Evolutionary conservation across 352 stramenopile species (phyloP), one percentile per base, ranked within the genome.

Genomic region (Globisporangium heterothallicum): DNA sequence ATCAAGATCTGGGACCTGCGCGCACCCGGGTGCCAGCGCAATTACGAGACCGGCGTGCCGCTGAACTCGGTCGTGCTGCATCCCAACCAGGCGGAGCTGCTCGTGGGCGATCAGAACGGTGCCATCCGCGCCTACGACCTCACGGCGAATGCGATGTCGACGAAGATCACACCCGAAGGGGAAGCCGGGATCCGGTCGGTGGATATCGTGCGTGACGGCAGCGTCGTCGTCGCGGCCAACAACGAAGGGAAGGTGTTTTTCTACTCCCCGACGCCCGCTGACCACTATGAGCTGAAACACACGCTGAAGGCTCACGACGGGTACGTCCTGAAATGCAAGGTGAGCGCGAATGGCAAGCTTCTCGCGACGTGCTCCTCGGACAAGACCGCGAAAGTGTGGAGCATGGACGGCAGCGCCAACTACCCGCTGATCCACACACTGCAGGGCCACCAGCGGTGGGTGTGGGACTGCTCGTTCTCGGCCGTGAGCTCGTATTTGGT

Each of bases 381-480:
- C 70, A 88, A 92, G 54, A 97, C 88, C 4, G 88, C 92, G 21
- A 95, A 96, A 64, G 59, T 98, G n/a, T 98, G 88, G 79, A 70
- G 70, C 42, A 66, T 86, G 35, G 50, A 77, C 61, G 63, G 68
- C 49, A 55, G 58, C 19, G 58, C 49, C 14, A 54, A 67, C 24
- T 74, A 60, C 44, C 67, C 73, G 18, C 67, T 92, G 8, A 64
- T 91, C 44, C 78, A 92, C 59, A 94, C 84, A 48, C 64, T 93
- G 35, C 78, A 91, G 53, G 78, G 86, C 19, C 92, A 98, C 63
- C 85, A 95, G 55, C 91, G 95, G 53, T 99, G 97, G 97, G 97
- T 99, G 10, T 99, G 96, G 95, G 96, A 99, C 73, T 97, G 92
- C 47, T 91, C 90, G 5, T 99, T 99, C 79, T 98, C 87, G 42